Evolutionary conservation across 148 eudicot species (phyloP).

Genomic region (Silene uniflora): DNA sequence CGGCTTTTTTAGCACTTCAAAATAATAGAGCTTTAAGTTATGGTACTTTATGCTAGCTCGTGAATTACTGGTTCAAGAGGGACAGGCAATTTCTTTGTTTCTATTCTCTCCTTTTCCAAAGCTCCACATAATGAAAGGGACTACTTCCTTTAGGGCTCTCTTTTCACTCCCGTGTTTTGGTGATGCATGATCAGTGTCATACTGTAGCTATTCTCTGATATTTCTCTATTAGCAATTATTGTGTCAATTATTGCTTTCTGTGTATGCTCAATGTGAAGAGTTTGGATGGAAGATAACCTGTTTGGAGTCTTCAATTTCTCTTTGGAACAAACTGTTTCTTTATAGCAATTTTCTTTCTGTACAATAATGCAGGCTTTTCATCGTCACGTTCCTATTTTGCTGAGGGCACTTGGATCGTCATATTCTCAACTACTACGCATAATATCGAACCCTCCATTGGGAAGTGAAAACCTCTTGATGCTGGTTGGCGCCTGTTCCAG

Average conservation of each 20-base stretch:
- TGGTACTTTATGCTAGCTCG: too few species aligned
- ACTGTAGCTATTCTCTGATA: background rate
- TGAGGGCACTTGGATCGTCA: slow-evolving; percentile 74
- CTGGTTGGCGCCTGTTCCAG: slow-evolving; percentile 43
- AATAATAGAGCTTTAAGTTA: too few species aligned
- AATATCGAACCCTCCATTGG: slow-evolving; percentile 83
- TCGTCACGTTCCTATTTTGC: slow-evolving; percentile 77
- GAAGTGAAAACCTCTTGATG: slow-evolving; percentile 85
- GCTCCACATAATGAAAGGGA: background rate
- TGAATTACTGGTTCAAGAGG: too few species aligned
- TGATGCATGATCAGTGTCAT: background rate
- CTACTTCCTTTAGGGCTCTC: background rate
- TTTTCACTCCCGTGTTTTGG: background rate
- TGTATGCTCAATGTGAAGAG: background rate
- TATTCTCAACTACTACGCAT: slow-evolving; percentile 65
- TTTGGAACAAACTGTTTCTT: background rate
- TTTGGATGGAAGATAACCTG: background rate
- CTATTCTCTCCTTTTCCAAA: too few species aligned
- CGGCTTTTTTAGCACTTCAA: too few species aligned
- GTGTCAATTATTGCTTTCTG: slow-evolving; percentile 3
- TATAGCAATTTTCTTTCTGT: background rate
- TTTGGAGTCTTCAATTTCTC: background rate
- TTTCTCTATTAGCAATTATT: background rate
- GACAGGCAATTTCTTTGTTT: too few species aligned
- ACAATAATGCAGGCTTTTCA: slow-evolving; percentile 66